Base-by-base conservation (phyloP, 495 filamentous ascomycete species). In the Chaetomium tenue region DNA sequence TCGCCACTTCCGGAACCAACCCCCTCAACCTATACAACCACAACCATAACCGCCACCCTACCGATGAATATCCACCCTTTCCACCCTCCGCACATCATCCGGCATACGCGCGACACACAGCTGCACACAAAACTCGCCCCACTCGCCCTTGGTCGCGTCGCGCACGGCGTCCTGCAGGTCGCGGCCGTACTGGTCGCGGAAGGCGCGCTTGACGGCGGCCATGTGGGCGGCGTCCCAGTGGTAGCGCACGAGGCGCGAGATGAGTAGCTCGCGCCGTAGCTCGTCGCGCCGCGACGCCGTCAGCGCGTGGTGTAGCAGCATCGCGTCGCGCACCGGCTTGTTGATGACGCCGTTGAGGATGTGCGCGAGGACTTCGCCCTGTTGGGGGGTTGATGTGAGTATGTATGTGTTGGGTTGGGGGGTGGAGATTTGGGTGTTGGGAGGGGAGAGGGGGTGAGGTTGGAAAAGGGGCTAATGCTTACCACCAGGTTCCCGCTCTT, bases 341-440 rank as follows among this genome's bases (percentile, higher is more conserved):
- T 98, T 97, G 77, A 97, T 93, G 47, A 93, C 88, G 70, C 95
- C 94, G 77, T 97, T 97, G 72, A 98, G 89, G 65, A 98, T 90
- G 77, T 98, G 94, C 15, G 93, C 91, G 25, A 98, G 86, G 22
- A 94, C 86, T 78, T 98, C 94, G 53, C 94, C 94, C 94, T 97
- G 69, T 42, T 48, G 16, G 28, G n/a, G 5, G 20, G 18, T 22
- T 12, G 0, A 5, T 37, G 33, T 37, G 3, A 37, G 33, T 5
- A 37, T 37, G 16, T 44, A n/a, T n/a, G 53, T n/a, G 7, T n/a
- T 22, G 8, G 22, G 7, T n/a, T n/a, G n/a, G n/a, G n/a, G n/a
- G n/a, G n/a, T n/a, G n/a, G n/a, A n/a, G 13, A 12, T 22, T 0
- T 37, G 46, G 5, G 58, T 30, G 47, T 33, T 46, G 25, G 33